Conservation (phyloP, 2,329 filamentous ascomycete genomes). For the Sclerotinia subarctica region DNA sequence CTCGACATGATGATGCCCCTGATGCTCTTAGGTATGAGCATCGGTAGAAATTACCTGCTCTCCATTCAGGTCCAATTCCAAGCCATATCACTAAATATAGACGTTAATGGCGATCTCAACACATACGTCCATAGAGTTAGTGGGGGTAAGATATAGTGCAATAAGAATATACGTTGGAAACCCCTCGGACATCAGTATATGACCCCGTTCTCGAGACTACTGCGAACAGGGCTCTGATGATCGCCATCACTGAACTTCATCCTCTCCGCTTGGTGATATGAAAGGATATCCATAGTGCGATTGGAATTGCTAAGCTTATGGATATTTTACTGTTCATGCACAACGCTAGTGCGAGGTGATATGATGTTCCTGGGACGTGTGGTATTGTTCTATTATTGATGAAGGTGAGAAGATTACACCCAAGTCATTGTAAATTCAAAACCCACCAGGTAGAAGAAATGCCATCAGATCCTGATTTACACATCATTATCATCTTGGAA, state of each 20-base stretch:
- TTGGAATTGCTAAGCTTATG: background rate
- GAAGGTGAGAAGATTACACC: background rate
- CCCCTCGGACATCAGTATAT: background rate
- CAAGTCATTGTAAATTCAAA: background rate
- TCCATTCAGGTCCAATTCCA: background rate
- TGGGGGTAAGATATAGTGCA: too few relatives aligned
- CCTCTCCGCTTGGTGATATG: background rate
- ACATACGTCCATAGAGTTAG: too few relatives aligned
- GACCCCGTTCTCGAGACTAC: too few relatives aligned
- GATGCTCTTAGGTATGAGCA: background rate
- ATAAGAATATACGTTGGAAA: too few relatives aligned
- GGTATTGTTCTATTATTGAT: background rate
- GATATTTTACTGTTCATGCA: background rate
- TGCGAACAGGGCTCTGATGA: too few relatives aligned
- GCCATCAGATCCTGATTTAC: background rate
- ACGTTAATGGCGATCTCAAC: too few relatives aligned
- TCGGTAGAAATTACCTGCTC: background rate
- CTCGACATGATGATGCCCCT: background rate
- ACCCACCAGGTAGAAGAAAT: background rate
- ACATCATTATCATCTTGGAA: background rate
- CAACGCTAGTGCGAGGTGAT: background rate
- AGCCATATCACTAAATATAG: background rate
- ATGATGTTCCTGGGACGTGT: background rate
- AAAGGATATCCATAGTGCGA: background rate
- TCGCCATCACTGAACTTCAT: too few relatives aligned